These are phyloP conservation scores for Kodamaea restingae DNA, from an alignment of 805 yeast species.

Conservation along the genomic window DNA sequence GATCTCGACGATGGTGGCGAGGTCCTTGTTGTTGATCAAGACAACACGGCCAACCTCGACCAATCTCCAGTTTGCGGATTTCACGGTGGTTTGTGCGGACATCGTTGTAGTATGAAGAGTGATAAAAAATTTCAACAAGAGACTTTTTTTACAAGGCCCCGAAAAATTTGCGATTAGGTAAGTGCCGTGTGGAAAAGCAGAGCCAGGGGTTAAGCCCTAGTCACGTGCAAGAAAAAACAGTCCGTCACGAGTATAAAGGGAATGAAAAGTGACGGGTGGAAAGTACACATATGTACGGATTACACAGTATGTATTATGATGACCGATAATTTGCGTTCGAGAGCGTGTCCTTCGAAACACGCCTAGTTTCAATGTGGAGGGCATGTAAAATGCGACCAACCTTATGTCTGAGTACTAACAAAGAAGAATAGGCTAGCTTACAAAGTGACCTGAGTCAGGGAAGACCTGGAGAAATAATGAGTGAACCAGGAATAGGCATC, in stretches of 20 bases:
- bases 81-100: constrained; percentile 59
- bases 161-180: constrained; percentile 3
- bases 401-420: constrained; percentile 17
- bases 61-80: constrained; percentile 98
- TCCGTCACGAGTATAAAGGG: too few relatives aligned
- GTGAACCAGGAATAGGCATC: too few relatives aligned
- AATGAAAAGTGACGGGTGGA: too few relatives aligned
- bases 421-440: too few relatives aligned
- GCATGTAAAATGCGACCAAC: constrained; percentile 40
- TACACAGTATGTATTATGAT: constrained; percentile 26
- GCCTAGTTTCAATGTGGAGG: constrained; percentile 43
- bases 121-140: constrained; percentile 2
- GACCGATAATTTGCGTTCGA: constrained; percentile 48
- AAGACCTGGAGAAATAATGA: too few relatives aligned
- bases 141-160: neutral
- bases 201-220: constrained; percentile 18
- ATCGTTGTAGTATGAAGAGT: constrained; percentile 14
- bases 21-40: constrained; percentile 77
- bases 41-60: constrained; percentile 99
- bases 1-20: constrained; percentile 97
- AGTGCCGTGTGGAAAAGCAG: neutral
- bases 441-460: too few relatives aligned
- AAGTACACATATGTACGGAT: too few relatives aligned
- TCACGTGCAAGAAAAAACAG: neutral
- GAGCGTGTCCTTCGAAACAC: constrained; percentile 36